Evolutionary conservation across 768 basidiomycete species (phyloP).

Genomic region (Podaxis carcinomalis): DNA sequence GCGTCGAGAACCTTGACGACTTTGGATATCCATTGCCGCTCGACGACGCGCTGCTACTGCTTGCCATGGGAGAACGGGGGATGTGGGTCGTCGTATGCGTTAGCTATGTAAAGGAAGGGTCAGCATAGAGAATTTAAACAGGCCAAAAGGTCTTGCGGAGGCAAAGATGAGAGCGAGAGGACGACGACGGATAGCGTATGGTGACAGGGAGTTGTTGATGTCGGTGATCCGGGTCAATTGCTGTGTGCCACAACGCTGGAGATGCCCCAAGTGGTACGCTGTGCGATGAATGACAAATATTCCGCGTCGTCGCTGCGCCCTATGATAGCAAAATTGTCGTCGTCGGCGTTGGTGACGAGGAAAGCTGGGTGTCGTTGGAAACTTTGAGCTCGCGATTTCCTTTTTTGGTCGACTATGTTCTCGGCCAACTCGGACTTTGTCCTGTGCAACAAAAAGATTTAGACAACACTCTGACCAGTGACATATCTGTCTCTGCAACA

Average conservation of each 20-base stretch:
- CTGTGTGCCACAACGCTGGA: neutral
- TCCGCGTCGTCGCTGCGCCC: neutral
- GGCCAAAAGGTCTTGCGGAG: neutral
- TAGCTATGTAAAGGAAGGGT: neutral
- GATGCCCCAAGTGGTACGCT: neutral
- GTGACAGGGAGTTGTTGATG: constrained; percentile 9
- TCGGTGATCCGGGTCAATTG: constrained; percentile 9
- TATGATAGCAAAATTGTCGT: neutral
- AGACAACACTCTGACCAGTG: neutral
- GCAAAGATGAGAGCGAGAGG: neutral
- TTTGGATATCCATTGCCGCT: constrained; percentile 14
- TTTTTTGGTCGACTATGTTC: constrained; percentile 3
- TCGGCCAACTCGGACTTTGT: neutral
- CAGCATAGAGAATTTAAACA: neutral
- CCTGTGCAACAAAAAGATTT: neutral
- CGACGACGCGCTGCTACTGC: constrained; percentile 21
- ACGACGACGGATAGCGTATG: constrained; percentile 6
- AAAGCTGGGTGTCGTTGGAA: neutral
- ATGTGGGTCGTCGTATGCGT: neutral
- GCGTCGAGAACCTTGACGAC: constrained; percentile 27
- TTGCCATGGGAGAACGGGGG: constrained; percentile 18
- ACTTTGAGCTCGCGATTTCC: constrained; percentile 6
- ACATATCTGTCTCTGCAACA: neutral
- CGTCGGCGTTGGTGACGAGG: constrained; percentile 7
- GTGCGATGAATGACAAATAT: neutral